Evolutionary conservation across 139 green algal genomes (phyloP), one percentile per base, ranked within the genome.

Genomic region (Tetradesmus obliquus): DNA sequence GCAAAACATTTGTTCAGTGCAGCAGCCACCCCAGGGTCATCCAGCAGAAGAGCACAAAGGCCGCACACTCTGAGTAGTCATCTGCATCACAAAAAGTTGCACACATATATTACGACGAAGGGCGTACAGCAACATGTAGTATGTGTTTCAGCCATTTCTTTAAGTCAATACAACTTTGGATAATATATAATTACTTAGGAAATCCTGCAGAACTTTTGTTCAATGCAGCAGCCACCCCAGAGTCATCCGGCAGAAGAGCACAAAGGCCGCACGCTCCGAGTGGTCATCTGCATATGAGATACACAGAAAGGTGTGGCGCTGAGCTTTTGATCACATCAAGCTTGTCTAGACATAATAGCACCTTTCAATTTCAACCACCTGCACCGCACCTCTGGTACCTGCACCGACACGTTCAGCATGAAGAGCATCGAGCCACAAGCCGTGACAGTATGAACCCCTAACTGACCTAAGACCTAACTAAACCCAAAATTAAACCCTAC

Each of bases 31-130:
- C 82, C 7, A 71, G 12, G 7, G 71, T 71, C 13, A 20, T 9
- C 82, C 82, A 87, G 82, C 54, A 71, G 82, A 87, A 87, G 9
- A 87, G 82, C 15, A 87, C 53, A 53, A 87, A 71, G 20, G 82
- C 82, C 5, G 13, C 82, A 20, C 51, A 0, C 82, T 87, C 13
- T 7, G 45, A 6, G 19, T 87, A 32, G 12, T 20, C 8, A 51
- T 20, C 82, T 87, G 82, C 80, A 1, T 22, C 9, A 1, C 9
- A 55, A 0, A 86, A 0, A 10, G 6, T 79, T n/a, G 13, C 13
- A 79, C 13, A 79, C 2, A 79, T 8, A n/a, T 17, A 79, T 6
- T 8, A 6, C 12, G 15, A 0, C 12, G 12, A 79, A n/a, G 12
- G 15, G 15, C n/a, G 32, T n/a, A n/a, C 71, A 79, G 13, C 12